Base-by-base conservation (phyloP, 495 filamentous ascomycete genomes). In the Aspergillus cavernicola region DNA sequence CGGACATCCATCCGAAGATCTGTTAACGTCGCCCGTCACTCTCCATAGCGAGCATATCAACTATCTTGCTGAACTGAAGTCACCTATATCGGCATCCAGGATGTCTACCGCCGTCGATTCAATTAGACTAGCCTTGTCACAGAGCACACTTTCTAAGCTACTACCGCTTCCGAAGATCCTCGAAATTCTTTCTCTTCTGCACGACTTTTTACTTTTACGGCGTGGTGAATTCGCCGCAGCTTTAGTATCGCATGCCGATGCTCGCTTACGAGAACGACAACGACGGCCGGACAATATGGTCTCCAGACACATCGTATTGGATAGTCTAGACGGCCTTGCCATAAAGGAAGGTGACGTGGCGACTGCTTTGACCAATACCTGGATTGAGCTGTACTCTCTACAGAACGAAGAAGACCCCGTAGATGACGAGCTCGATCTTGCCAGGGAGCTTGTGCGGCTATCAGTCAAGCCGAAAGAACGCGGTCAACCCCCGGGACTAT, bases 201-300 rank as follows among this genome's bases (percentile, higher is more conserved):
- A 90, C 48, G 83, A 92, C 43, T 97, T 95, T 65, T 87, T 96
- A 59, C 78, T 98, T 9, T 81, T 98, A 9, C 82, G 87, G 9
- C 80, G 88, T 15, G 92, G 93, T 9, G 93, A 97, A 63, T 98
- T 98, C 67, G 90, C 89, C 6, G 81, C 92, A 55, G 83, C 88
- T 9, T 73, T 98, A 16, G 88, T 93, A 1, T 79, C 85, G 28
- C 87, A 96, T 72, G 90, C 91, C 8, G 88, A 95, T 57, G 79
- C 86, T 31, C 84, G 83, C 53, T 79, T 95, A 19, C 65, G 72
- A n/a, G 73, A 73, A 42, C 71, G 78, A 23, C 73, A 75, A 46
- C 68, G 66, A 16, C 63, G 63, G 23, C 63, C 66, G 29, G 58
- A 57, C 18, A 51, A 46, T 39, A 31, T 42, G 7, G 58, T 42